These are phyloP conservation scores for Vickermania ingenoplastis DNA, from an alignment of 208 protist species.

Conservation along the genomic window DNA sequence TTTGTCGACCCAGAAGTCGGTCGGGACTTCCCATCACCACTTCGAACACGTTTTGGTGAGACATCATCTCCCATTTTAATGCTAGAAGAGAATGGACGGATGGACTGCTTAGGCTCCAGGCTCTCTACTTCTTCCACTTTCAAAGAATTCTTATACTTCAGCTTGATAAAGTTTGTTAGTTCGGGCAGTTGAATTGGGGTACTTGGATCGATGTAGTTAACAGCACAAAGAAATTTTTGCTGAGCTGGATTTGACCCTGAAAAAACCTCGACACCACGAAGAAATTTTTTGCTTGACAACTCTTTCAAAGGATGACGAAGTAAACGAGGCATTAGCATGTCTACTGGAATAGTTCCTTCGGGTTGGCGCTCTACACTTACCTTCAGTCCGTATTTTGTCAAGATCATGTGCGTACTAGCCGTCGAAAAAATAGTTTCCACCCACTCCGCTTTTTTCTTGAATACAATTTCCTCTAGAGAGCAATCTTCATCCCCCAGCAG, in stretches of 20 bases:
- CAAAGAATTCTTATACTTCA: conserved; percentile 62
- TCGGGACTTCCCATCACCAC: not conserved
- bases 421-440: conserved; percentile 48
- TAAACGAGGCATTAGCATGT: conserved; percentile 45
- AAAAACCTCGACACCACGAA: conserved; percentile 63
- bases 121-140: not conserved
- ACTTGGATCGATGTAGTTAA: conserved; percentile 69
- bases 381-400: conserved; percentile 2
- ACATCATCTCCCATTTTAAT: not conserved
- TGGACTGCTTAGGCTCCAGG: not conserved
- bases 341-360: conserved; percentile 15
- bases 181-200: conserved; percentile 57
- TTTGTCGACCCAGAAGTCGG: not conserved
- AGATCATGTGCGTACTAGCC: not conserved
- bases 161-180: conserved; percentile 60
- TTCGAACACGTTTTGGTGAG: not conserved
- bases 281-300: conserved; percentile 61
- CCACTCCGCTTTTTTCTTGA: conserved; percentile 12
- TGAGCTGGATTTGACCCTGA: conserved; percentile 45
- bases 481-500: not conserved
- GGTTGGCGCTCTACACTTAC: conserved; percentile 7
- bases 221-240: conserved; percentile 64
- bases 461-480: conserved; percentile 8
- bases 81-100: not conserved
- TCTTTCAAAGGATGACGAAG: conserved; percentile 67